Evolutionary conservation across 805 yeast species (phyloP).

Genomic region (Candida nitratophila): DNA sequence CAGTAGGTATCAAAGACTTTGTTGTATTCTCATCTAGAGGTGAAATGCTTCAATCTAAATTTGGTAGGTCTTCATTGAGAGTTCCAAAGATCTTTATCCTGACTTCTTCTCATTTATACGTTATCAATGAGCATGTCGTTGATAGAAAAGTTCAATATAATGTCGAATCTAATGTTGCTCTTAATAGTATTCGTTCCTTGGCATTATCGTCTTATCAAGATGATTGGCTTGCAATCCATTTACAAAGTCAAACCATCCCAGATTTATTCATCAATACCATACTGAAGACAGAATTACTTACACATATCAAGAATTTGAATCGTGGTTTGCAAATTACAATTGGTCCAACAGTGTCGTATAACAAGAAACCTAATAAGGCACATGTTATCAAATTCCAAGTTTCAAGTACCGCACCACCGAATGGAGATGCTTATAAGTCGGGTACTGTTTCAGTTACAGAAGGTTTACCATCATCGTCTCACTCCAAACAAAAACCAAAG

Average conservation of each 20-base stretch:
- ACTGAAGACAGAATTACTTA: slow-evolving; percentile 84
- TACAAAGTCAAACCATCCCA: slow-evolving; percentile 51
- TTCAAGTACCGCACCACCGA: slow-evolving; percentile 58
- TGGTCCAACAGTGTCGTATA: slow-evolving; percentile 69
- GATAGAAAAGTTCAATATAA: slow-evolving; percentile 47
- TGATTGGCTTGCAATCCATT: slow-evolving; percentile 80
- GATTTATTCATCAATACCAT: slow-evolving; percentile 75
- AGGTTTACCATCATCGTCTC: slow-evolving; percentile 70
- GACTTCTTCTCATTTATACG: slow-evolving; percentile 53
- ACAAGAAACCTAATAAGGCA: slow-evolving; percentile 80
- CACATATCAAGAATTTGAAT: slow-evolving; percentile 61
- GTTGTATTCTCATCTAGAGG: slow-evolving; percentile 79
- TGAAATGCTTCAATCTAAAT: slow-evolving; percentile 74
- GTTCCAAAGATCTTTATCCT: slow-evolving; percentile 66
- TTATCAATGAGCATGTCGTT: slow-evolving; percentile 66
- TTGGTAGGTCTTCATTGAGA: slow-evolving; percentile 86
- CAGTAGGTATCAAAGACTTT: slow-evolving; percentile 60
- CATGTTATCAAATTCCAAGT: slow-evolving; percentile 66
- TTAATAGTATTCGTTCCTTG: slow-evolving; percentile 51
- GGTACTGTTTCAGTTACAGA: slow-evolving; percentile 74
- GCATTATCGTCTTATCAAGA: slow-evolving; percentile 75
- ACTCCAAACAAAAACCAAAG: slow-evolving; percentile 71
- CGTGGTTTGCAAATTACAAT: slow-evolving; percentile 54
- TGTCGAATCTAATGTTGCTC: slow-evolving; percentile 57
- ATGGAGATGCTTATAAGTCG: slow-evolving; percentile 78